Percentiles rank a stretch among this genome's conserved stretches.
Conservation (phyloP, 768 basidiomycete species). For the Rickenella mellea region DNA sequence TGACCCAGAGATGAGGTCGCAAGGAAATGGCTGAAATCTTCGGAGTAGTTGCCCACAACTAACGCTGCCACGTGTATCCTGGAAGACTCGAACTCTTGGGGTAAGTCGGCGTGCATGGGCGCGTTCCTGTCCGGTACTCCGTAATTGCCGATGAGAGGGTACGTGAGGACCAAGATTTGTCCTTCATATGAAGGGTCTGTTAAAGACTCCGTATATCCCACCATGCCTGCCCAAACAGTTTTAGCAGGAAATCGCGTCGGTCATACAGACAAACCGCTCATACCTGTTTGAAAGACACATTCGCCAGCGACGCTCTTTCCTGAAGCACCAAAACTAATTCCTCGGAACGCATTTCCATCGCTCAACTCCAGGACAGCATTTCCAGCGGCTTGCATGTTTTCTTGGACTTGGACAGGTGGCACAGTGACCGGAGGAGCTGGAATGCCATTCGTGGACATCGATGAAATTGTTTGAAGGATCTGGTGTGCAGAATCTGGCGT, state of each 20-base stretch:
- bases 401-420: slow-evolving; percentile 1
- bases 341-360: slow-evolving; percentile 82
- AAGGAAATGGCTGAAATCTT: slow-evolving; percentile 91
- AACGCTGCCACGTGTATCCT: slow-evolving; percentile 90
- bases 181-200: slow-evolving; percentile 98
- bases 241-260: not conserved
- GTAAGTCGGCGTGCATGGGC: slow-evolving; percentile 41
- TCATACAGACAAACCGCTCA: slow-evolving; percentile 19
- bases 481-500: too few relatives aligned
- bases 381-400: slow-evolving; percentile 7
- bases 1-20: slow-evolving; percentile 77
- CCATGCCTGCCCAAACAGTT: slow-evolving; percentile 68
- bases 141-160: slow-evolving; percentile 95
- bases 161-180: slow-evolving; percentile 95
- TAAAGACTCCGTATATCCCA: slow-evolving; percentile 95
- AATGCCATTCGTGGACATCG: not conserved
- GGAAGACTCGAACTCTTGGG: slow-evolving; percentile 84
- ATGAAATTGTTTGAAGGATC: slow-evolving; percentile 1
- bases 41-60: slow-evolving; percentile 88
- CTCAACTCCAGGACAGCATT: slow-evolving; percentile 81
- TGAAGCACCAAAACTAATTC: slow-evolving; percentile 89
- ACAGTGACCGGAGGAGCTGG: slow-evolving; percentile 1
- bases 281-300: slow-evolving; percentile 99
- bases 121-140: slow-evolving; percentile 75
- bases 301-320: slow-evolving; percentile 90